Evolutionary conservation across 371 early-diverging fungal species (phyloP), one percentile per base, ranked within the genome.

Genomic region (Mortierella sp.): DNA sequence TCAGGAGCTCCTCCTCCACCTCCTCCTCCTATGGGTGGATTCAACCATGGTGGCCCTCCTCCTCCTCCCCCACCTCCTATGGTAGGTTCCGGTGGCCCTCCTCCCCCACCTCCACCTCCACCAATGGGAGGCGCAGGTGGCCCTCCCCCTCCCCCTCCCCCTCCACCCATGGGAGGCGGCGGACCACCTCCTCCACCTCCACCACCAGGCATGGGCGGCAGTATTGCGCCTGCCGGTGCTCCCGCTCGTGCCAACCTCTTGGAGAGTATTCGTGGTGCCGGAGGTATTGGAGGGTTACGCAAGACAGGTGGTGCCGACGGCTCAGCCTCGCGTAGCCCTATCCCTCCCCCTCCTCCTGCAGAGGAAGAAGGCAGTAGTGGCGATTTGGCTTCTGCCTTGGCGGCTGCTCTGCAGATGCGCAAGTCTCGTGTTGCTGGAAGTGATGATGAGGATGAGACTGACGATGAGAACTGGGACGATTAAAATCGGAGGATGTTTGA

Each of bases 61-160:
- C 83, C 77, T 6, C 74, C 86, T 11, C 83, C 82, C 12, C 80
- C 83, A n/a, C 81, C 86, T 38, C 60, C 80, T 2, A 70, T 76
- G 8, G 63, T 72, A 21, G 60, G 71, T 18, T 43, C 74, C 4
- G 49, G 78, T 2, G 68, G 78, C 11, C 80, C 89, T 35, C 79
- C 81, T 29, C 89, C 92, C 48, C 90, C 92, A 6, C 89, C 91
- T 8, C 89, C 90, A 24, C 90, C 91, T 0, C 89, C 90, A n/a
- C 84, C 88, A 11, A 75, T 84, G 76, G 75, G 84, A 1, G 75
- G 68, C 38, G 55, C 65, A 24, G 74, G 75, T 54, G 74, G 65
- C 16, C 80, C 89, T 24, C 78, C 79, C 32, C 89, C 91, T 44
- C 89, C 91, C 3, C 89, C 91, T 12, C 89, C 91, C 3, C 90